phyloP scores from a whole-genome alignment of 768 basidiomycete genomes.

The Hirschioporus abietinus region DNA sequence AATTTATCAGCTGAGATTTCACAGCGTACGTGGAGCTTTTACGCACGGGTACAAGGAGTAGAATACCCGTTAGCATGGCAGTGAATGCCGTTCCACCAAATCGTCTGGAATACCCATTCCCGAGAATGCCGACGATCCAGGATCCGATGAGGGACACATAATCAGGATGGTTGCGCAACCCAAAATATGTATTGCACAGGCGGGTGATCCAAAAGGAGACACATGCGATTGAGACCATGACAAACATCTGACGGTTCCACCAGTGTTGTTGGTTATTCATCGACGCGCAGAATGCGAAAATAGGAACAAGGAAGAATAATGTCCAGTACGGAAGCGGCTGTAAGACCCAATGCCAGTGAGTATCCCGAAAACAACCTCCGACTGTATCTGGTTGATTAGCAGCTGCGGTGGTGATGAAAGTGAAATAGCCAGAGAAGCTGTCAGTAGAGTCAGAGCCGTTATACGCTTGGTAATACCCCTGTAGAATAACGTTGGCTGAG shows the following conservation, averaged over 20 bases:
- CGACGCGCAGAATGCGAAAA: conserved; percentile 70
- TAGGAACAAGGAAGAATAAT: conserved; percentile 69
- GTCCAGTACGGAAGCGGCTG: conserved; percentile 81
- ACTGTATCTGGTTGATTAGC: conserved; percentile 26
- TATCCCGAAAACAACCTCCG: conserved; percentile 70
- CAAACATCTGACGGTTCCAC: conserved; percentile 61
- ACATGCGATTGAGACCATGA: conserved; percentile 78
- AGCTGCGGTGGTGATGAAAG: conserved; percentile 41
- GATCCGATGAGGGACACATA: conserved; percentile 63
- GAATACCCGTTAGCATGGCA: conserved; percentile 89
- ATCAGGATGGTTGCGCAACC: background rate
- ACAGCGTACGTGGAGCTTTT: background rate
- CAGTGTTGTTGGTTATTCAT: conserved; percentile 72
- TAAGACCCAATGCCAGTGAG: conserved; percentile 70
- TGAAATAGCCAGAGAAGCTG: conserved; percentile 28
- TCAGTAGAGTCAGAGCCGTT: conserved; percentile 40
- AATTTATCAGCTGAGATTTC: background rate
- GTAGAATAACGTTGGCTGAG: conserved; percentile 27
- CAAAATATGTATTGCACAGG: background rate
- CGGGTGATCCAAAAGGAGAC: conserved; percentile 40
- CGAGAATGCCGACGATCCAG: conserved; percentile 70
- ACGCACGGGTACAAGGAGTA: conserved; percentile 83
- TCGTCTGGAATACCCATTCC: conserved; percentile 75
- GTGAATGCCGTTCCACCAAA: conserved; percentile 81
- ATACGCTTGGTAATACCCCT: conserved; percentile 46